Conservation (phyloP, 129 eudicot genomes). For the Rutidosis leptorrhynchoides region DNA sequence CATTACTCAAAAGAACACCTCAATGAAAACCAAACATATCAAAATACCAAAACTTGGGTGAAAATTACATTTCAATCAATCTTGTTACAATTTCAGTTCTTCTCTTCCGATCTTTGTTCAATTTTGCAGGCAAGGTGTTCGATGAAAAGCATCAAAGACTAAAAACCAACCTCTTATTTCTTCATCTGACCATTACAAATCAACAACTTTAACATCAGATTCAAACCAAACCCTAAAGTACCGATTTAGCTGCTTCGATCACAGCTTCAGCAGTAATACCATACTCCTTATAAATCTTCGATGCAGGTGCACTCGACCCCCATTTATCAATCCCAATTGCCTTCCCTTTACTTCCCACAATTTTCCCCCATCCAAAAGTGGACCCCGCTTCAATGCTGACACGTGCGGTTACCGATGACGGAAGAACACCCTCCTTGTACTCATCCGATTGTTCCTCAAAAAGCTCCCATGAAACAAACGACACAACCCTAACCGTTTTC, state of each 20-base stretch:
- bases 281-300: constrained; percentile 76
- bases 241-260: constrained; percentile 68
- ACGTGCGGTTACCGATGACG: constrained; percentile 75
- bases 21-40: constrained; percentile 30
- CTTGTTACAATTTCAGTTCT: constrained; percentile 39
- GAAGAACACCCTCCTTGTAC: constrained; percentile 86
- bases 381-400: constrained; percentile 93
- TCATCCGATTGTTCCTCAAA: constrained; percentile 72
- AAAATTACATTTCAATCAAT: constrained; percentile 37
- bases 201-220: constrained; percentile 23
- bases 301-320: constrained; percentile 97
- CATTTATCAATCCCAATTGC: constrained; percentile 82
- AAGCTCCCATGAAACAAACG: constrained; percentile 88
- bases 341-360: constrained; percentile 74
- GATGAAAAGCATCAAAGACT: constrained; percentile 38
- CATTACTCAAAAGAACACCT: constrained; percentile 31
- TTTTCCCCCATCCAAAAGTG: constrained; percentile 80
- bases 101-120: constrained; percentile 39
- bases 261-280: constrained; percentile 87
- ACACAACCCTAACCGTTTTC: constrained; percentile 87
- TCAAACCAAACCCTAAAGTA: constrained; percentile 23
- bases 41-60: constrained; percentile 44
- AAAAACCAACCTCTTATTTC: constrained; percentile 39
- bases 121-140: constrained; percentile 42
- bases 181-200: constrained; percentile 25